Evolutionary conservation across 768 basidiomycete genomes (phyloP).

Genomic region (Roridomyces roridus): DNA sequence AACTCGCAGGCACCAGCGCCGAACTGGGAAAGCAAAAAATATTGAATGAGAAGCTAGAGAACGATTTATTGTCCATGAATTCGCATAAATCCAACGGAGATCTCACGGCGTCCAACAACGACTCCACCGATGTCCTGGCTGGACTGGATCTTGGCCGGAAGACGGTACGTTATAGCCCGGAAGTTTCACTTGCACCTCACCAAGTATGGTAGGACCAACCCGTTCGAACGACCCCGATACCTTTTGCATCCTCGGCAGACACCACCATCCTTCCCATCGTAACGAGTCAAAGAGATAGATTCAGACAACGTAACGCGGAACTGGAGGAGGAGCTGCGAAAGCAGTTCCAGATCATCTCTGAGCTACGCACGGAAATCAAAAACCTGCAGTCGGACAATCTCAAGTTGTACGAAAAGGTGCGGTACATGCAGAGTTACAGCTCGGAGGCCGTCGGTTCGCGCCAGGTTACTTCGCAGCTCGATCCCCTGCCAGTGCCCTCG

Average conservation of each 20-base stretch:
- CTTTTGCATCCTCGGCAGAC: conserved; percentile 79
- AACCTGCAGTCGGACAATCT: conserved; percentile 93
- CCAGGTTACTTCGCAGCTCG: conserved; percentile 66
- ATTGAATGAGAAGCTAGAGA: conserved; percentile 92
- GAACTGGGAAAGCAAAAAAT: conserved; percentile 81
- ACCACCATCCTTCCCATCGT: conserved; percentile 98
- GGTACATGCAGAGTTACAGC: conserved; percentile 97
- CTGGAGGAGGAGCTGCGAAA: conserved; percentile 97
- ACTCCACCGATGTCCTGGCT: conserved; percentile 65
- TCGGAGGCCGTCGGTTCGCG: conserved; percentile 65
- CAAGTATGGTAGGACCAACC: conserved; percentile 35
- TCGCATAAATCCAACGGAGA: conserved; percentile 52
- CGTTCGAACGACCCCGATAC: conserved; percentile 66
- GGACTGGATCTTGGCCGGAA: conserved; percentile 76
- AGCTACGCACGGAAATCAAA: conserved; percentile 92
- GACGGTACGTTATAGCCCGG: conserved; percentile 40
- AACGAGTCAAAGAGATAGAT: conserved; percentile 96
- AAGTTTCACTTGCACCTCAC: background rate
- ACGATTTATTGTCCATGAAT: conserved; percentile 85
- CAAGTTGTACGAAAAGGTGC: conserved; percentile 97
- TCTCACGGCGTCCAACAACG: conserved; percentile 34
- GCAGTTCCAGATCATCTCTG: conserved; percentile 93
- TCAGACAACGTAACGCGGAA: conserved; percentile 95
- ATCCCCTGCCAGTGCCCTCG: conserved; percentile 62
- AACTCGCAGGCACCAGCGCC: conserved; percentile 59